phyloP scores from a whole-genome alignment of 1,284 basidiomycete species.

The Apiotrichum veenhuisii region DNA sequence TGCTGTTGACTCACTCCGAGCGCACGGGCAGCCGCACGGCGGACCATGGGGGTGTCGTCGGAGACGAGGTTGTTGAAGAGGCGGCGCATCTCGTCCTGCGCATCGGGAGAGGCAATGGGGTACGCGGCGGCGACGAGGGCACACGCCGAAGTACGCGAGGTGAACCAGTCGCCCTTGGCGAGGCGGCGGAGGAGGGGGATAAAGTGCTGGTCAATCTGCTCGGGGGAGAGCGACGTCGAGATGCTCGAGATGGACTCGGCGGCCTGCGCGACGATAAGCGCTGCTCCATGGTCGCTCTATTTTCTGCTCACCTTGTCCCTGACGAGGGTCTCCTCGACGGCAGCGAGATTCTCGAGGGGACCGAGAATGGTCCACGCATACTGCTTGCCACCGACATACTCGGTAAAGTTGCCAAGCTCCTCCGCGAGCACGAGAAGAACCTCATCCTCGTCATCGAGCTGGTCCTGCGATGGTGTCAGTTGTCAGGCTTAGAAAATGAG shows the following conservation, averaged over 20 bases:
- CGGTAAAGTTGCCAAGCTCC: constrained; percentile 86
- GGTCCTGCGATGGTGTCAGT: constrained; percentile 63
- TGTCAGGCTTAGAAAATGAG: no score
- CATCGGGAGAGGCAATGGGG: constrained; percentile 63
- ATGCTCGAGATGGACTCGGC: constrained; percentile 95
- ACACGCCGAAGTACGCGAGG: constrained; percentile 93
- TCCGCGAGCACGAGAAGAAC: constrained; percentile 94
- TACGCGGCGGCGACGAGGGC: constrained; percentile 94
- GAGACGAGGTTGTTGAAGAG: constrained; percentile 77
- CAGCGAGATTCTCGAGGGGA: constrained; percentile 91
- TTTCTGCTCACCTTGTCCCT: constrained; percentile 84
- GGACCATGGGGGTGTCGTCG: constrained; percentile 99
- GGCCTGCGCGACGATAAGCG: constrained; percentile 58
- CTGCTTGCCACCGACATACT: constrained; percentile 89
- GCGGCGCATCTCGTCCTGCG: constrained; percentile 87
- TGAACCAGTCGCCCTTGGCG: constrained; percentile 97
- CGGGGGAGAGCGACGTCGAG: constrained; percentile 68
- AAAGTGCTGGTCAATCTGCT: constrained; percentile 85
- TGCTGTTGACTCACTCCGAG: constrained; percentile 72
- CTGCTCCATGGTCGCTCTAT: no score
- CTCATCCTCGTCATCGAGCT: constrained; percentile 98
- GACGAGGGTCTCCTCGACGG: constrained; percentile 96
- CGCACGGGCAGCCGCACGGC: constrained; percentile 93
- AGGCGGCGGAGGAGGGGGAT: constrained; percentile 88
- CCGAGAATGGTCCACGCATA: constrained; percentile 86